phyloP scores from a whole-genome alignment of 2,329 filamentous ascomycete genomes.

The Periconia digitata region DNA sequence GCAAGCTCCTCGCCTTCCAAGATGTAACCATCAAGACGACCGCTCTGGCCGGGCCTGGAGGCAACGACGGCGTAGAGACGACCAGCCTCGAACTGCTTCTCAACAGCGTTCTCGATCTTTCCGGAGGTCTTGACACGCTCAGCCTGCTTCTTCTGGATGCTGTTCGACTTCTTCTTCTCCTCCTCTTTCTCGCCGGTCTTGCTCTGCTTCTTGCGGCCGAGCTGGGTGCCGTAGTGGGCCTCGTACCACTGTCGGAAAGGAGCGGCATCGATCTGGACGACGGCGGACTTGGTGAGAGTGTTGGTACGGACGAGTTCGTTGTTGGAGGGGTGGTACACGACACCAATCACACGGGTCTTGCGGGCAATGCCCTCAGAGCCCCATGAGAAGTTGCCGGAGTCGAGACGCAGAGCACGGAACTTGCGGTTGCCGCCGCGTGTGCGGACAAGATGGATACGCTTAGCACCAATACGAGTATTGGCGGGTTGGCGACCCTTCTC shows the following conservation, averaged over 20 bases:
- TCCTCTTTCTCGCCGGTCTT: conserved; percentile 69
- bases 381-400: conserved; percentile 99
- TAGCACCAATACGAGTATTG: conserved; percentile 98
- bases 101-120: conserved; percentile 90
- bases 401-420: conserved; percentile 98
- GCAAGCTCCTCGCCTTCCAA: conserved; percentile 99
- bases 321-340: conserved; percentile 99
- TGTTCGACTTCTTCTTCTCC: conserved; percentile 97
- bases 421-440: conserved; percentile 99
- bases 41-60: conserved; percentile 93
- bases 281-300: conserved; percentile 98
- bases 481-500: conserved; percentile 99
- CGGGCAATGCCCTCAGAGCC: conserved; percentile 95
- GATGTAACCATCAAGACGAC: conserved; percentile 95
- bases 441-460: conserved; percentile 95
- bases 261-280: conserved; percentile 97
- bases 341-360: conserved; percentile 98
- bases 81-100: conserved; percentile 99
- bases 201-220: conserved; percentile 90
- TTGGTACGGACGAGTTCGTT: conserved; percentile 99
- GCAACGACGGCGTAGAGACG: conserved; percentile 92
- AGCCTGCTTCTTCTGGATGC: conserved; percentile 94
- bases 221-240: conserved; percentile 91
- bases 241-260: conserved; percentile 99
- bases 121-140: conserved; percentile 77